Percentiles rank a stretch among this genome's conserved stretches.
These are phyloP conservation scores for Pseudogymnoascus sp. DNA, from an alignment of 2,329 filamentous ascomycete species.

Conservation along the genomic window DNA sequence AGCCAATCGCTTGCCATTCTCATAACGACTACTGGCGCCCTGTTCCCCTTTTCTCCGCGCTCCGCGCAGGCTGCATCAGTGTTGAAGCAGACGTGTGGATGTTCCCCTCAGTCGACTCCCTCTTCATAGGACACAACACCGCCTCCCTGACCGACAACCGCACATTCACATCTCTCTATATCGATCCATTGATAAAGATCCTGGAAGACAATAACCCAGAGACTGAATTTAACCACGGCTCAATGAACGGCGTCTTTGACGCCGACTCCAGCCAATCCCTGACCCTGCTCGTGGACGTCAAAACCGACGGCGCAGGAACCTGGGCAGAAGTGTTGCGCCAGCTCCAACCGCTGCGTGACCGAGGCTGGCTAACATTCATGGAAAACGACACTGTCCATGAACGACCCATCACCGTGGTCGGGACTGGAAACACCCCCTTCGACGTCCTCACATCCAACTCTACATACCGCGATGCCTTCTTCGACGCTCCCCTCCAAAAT, in stretches of 20 bases:
- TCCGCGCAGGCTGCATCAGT: conserved; percentile 50
- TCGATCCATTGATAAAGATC: conserved; percentile 53
- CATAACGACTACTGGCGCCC: conserved; percentile 66
- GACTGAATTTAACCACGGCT: conserved; percentile 38
- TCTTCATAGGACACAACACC: conserved; percentile 57
- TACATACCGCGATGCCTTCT: conserved; percentile 54
- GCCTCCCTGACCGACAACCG: conserved; percentile 45
- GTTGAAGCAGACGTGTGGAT: conserved; percentile 66
- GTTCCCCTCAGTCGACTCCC: conserved; percentile 36
- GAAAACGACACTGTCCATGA: conserved; percentile 41
- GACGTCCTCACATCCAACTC: conserved; percentile 43
- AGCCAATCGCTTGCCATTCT: conserved; percentile 53
- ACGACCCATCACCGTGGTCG: conserved; percentile 59
- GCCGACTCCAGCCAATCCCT: conserved; percentile 45
- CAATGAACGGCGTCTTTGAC: conserved; percentile 48
- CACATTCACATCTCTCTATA: conserved; percentile 55
- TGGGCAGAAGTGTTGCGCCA: conserved; percentile 46
- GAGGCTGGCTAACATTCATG: conserved; percentile 48
- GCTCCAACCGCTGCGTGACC: conserved; percentile 49
- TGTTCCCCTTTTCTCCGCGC: conserved; percentile 54
- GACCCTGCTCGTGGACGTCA: conserved; percentile 61
- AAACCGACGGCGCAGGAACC: conserved; percentile 45
- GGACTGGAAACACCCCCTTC: conserved; percentile 57
- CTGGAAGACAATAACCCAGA: conserved; percentile 45
- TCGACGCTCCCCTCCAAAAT: conserved; percentile 53